Evolutionary conservation across 2,329 filamentous ascomycete species (phyloP), one percentile per base, ranked within the genome.

Genomic region (Torrubiellomyces zombiae): DNA sequence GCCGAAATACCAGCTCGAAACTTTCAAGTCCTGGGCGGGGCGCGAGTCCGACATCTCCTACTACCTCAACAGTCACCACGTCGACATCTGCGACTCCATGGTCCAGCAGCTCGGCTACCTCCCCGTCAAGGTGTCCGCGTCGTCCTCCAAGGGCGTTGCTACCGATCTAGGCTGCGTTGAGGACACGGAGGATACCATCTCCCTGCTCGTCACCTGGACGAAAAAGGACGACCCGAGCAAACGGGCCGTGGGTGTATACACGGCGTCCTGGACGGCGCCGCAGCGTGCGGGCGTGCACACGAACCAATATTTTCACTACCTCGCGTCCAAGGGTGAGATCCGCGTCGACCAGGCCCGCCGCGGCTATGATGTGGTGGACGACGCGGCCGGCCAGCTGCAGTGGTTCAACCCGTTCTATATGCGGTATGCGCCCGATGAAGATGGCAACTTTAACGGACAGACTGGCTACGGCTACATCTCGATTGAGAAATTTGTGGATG

Each of bases 351-450:
- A 94, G 56, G 85, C 83, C 21, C 91, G 92, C 63, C 70, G 85
- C 27, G 85, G 85, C 23, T 94, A 94, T 55, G 83, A 94, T 43
- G 77, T 94, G 8, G 82, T 85, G n/a, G 78, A 83, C 36, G 85
- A 94, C 47, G 64, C 54, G 12, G 56, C 58, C 2, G 68, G 67
- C 20, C 66, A 73, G 45, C 53, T 93, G 32, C 66, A 75, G 45
- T 93, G 83, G 81, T 77, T 80, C 50, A 94, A 94, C 51, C 85
- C 85, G 47, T 91, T 91, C 54, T 91, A 91, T 55, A 92, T 91
- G 82, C 75, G 77, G 41, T 93, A 93, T 43, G 80, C 83, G 9
- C 83, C 85, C 12, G 83, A 93, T 43, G 85, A 93, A 56, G 80
- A 92, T 50, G 86, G 85, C 27, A 91, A 94, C 55, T 94, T 94